These are phyloP conservation scores for Rhazya stricta DNA, from an alignment of 257 asterid species.

Conservation along the genomic window DNA sequence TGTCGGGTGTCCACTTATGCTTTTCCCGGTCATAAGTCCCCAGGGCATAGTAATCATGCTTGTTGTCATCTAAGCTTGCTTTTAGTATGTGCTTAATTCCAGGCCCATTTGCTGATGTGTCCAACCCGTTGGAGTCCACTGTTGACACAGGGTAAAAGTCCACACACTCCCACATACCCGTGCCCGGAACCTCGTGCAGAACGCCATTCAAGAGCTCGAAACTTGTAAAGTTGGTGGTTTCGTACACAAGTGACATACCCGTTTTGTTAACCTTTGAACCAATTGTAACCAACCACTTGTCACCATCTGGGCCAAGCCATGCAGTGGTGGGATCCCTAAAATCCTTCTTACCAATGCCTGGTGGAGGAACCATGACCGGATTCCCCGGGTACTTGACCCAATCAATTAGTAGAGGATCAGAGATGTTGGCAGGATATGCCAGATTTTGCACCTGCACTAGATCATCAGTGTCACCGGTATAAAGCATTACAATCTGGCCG, in stretches of 20 bases:
- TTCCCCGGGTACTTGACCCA: conserved; percentile 67
- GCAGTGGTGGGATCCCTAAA: conserved; percentile 88
- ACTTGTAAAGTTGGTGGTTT: conserved; percentile 45
- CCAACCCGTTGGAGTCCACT: conserved; percentile 46
- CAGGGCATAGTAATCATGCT: conserved; percentile 55
- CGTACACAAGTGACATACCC: conserved; percentile 63
- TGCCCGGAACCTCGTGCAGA: conserved; percentile 54
- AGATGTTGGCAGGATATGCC: conserved; percentile 66
- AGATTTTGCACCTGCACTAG: conserved; percentile 71
- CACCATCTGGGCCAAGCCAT: conserved; percentile 54
- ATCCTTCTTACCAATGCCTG: conserved; percentile 56
- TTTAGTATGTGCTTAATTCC: conserved; percentile 63
- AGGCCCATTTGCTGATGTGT: conserved; percentile 64
- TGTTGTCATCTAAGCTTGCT: conserved; percentile 58
- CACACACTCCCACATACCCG: conserved; percentile 94
- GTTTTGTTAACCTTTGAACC: conserved; percentile 60
- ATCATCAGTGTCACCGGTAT: conserved; percentile 62
- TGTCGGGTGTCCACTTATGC: conserved; percentile 66
- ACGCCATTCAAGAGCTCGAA: conserved; percentile 39
- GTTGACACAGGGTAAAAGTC: conserved; percentile 70
- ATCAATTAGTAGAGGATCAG: conserved; percentile 66
- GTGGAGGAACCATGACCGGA: conserved; percentile 76
- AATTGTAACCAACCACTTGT: conserved; percentile 54
- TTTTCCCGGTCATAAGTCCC: conserved; percentile 52
- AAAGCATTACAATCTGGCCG: conserved; percentile 61